Percentiles rank a stretch among this genome's conserved stretches.
phyloP scores from a whole-genome alignment of 2,329 filamentous ascomycete genomes.

The Huntiella moniliformis region DNA sequence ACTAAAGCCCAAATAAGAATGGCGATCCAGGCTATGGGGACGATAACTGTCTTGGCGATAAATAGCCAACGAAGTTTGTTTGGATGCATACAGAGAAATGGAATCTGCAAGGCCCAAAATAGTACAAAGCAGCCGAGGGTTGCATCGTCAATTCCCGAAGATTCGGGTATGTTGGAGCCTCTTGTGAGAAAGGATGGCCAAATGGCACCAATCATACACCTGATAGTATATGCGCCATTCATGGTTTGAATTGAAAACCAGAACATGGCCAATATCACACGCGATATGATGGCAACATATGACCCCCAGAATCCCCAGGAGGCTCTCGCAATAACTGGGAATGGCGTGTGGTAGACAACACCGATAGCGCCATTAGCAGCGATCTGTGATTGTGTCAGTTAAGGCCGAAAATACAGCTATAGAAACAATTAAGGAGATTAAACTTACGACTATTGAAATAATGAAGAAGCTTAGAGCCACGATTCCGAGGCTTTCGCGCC shows the following conservation, averaged over 20 bases:
- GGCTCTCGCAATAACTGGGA: conserved; percentile 22
- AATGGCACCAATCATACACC: conserved; percentile 20
- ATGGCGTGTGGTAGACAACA: conserved; percentile 18
- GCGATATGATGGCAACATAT: conserved; percentile 22
- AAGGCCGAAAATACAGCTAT: conserved; percentile 22
- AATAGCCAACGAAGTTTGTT: conserved; percentile 25
- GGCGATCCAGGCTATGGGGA: conserved; percentile 11
- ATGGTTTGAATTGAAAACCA: conserved; percentile 17
- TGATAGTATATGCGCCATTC: conserved; percentile 17
- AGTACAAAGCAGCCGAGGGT: conserved; percentile 25
- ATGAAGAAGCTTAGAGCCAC: conserved; percentile 26
- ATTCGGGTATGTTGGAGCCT: conserved; percentile 20
- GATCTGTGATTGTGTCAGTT: conserved; percentile 15
- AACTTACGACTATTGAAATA: conserved; percentile 26
- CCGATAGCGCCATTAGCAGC: conserved; percentile 24
- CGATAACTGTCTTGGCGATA: conserved; percentile 20
- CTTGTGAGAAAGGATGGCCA: conserved; percentile 23
- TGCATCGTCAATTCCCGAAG: conserved; percentile 18
- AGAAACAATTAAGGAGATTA: conserved; percentile 16
- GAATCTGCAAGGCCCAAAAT: conserved; percentile 28
- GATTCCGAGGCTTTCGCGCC: conserved; percentile 7
- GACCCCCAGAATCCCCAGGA: conserved; percentile 25
- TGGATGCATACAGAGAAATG: conserved; percentile 24
- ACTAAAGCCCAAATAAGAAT: conserved; percentile 22
- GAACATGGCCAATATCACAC: conserved; percentile 18